Evolutionary conservation across 345 rosid genomes (phyloP).

Genomic region (Euphorbia lathyris): DNA sequence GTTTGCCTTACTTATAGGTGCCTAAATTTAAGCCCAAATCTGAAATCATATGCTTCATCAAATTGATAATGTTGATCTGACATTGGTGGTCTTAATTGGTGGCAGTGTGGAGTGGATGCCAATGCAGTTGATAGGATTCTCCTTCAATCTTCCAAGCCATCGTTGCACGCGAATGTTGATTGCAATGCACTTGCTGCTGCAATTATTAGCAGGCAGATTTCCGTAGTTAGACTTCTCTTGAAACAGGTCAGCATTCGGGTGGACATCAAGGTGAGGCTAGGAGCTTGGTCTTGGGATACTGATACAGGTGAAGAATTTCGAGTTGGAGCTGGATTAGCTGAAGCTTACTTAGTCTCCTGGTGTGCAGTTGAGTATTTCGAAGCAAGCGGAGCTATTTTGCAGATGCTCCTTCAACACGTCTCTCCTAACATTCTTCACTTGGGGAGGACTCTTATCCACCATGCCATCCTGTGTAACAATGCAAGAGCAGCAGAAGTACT

Average conservation of each 20-base stretch:
- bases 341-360: slow-evolving; percentile 80
- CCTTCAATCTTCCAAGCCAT: slow-evolving; percentile 31
- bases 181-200: slow-evolving; percentile 36
- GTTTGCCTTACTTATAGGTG: neutral
- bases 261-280: slow-evolving; percentile 64
- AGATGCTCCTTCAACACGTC: slow-evolving; percentile 54
- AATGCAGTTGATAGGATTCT: slow-evolving; percentile 23
- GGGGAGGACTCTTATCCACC: slow-evolving; percentile 89
- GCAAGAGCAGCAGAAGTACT: slow-evolving; percentile 62
- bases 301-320: slow-evolving; percentile 83
- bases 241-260: slow-evolving; percentile 62
- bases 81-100: slow-evolving; percentile 8
- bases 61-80: slow-evolving; percentile 6
- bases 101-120: slow-evolving; percentile 33
- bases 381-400: slow-evolving; percentile 63
- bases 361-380: slow-evolving; percentile 95
- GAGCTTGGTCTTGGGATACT: slow-evolving; percentile 94
- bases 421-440: slow-evolving; percentile 47
- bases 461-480: slow-evolving; percentile 79
- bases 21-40: neutral
- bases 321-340: slow-evolving; percentile 95
- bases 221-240: slow-evolving; percentile 24
- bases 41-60: neutral
- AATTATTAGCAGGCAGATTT: slow-evolving; percentile 23
- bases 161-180: slow-evolving; percentile 24